Percentiles rank a stretch among this genome's conserved stretches.
Evolutionary conservation across 768 basidiomycete genomes (phyloP).

Genomic region (Lactifluus echinatus): DNA sequence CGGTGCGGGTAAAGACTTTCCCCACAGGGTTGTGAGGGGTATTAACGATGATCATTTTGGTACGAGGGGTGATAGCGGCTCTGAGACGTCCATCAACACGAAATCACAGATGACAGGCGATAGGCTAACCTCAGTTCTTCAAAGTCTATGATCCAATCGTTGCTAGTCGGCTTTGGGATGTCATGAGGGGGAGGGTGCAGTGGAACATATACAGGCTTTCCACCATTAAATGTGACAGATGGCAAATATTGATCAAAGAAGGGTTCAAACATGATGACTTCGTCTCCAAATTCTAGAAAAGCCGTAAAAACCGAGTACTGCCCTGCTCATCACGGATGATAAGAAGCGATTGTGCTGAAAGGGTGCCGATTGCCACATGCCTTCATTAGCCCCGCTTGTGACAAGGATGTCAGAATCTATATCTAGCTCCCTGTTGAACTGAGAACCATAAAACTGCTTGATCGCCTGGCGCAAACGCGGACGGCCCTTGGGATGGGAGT

Average conservation of each 20-base stretch:
- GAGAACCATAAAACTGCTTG: conserved; percentile 64
- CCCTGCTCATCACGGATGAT: conserved; percentile 37
- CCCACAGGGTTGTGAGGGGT: conserved; percentile 99
- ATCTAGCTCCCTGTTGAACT: conserved; percentile 61
- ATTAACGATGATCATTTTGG: conserved; percentile 93
- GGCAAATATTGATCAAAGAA: conserved; percentile 96
- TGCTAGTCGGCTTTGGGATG: conserved; percentile 42
- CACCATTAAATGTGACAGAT: conserved; percentile 89
- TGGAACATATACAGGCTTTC: conserved; percentile 89
- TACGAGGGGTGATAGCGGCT: conserved; percentile 74
- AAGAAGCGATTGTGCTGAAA: conserved; percentile 1
- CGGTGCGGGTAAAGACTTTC: conserved; percentile 82
- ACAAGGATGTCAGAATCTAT: conserved; percentile 86
- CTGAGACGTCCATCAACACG: conserved; percentile 30
- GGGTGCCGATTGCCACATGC: conserved; percentile 32
- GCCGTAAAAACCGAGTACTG: conserved; percentile 92
- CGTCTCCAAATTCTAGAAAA: conserved; percentile 86
- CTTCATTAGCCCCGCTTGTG: conserved; percentile 96
- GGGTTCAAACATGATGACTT: conserved; percentile 98
- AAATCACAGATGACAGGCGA: neutral
- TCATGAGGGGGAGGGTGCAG: conserved; percentile 70
- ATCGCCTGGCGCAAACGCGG: conserved; percentile 84
- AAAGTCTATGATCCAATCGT: conserved; percentile 86
- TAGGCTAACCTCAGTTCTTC: conserved; percentile 67
- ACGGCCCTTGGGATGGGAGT: conserved; percentile 86